Evolutionary conservation across 2,329 filamentous ascomycete genomes (phyloP).

Genomic region (Hypomyces rosellus): DNA sequence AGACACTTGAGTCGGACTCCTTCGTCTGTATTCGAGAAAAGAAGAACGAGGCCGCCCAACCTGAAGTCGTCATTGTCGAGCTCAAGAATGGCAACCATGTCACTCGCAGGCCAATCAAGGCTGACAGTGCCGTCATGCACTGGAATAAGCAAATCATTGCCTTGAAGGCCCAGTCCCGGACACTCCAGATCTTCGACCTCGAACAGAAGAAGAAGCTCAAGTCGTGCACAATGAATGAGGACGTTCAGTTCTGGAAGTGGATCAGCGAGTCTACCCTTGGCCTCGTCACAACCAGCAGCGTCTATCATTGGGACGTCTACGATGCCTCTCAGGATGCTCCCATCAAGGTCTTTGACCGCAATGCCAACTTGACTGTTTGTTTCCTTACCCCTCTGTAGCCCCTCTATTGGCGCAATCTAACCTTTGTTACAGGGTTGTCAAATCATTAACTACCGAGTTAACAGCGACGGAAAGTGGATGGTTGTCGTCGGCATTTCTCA

Average conservation of each 20-base stretch:
- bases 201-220: slow-evolving; percentile 92
- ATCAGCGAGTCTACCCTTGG: slow-evolving; percentile 84
- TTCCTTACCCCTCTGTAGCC: background rate
- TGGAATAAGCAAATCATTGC: slow-evolving; percentile 95
- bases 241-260: slow-evolving; percentile 99
- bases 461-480: slow-evolving; percentile 96
- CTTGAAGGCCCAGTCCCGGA: slow-evolving; percentile 87
- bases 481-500: slow-evolving; percentile 94
- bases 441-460: slow-evolving; percentile 99
- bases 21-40: slow-evolving; percentile 97
- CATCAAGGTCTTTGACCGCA: slow-evolving; percentile 90
- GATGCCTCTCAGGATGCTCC: slow-evolving; percentile 73
- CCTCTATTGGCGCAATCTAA: background rate
- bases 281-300: slow-evolving; percentile 80
- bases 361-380: slow-evolving; percentile 78
- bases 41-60: slow-evolving; percentile 73
- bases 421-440: slow-evolving; percentile 66
- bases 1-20: slow-evolving; percentile 97
- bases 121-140: slow-evolving; percentile 99
- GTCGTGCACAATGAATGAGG: slow-evolving; percentile 92
- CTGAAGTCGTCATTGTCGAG: slow-evolving; percentile 95
- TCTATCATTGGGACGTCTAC: slow-evolving; percentile 98
- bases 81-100: slow-evolving; percentile 97
- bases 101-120: slow-evolving; percentile 91
- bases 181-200: slow-evolving; percentile 96